Evolutionary conservation across 345 rosid species (phyloP).

Genomic region (Populus pruinosa): DNA sequence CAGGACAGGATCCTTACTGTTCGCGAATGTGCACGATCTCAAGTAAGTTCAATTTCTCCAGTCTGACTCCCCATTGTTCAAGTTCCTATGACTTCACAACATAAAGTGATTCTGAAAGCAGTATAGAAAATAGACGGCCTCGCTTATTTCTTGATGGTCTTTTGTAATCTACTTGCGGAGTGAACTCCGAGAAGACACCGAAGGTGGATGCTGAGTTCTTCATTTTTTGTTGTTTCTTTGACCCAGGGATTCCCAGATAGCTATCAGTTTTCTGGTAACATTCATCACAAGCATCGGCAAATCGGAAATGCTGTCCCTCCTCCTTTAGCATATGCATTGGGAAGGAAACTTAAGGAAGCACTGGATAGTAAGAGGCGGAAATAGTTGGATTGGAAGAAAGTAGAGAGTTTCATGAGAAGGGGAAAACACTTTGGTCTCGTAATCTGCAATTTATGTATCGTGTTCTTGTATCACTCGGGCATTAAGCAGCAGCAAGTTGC

Average conservation of each 20-base stretch:
- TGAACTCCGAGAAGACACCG: not conserved
- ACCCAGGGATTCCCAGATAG: conserved; percentile 84
- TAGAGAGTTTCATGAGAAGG: not conserved
- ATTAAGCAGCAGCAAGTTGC: not conserved
- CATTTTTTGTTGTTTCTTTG: not conserved
- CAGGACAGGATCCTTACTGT: conserved; percentile 81
- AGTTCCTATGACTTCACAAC: not conserved
- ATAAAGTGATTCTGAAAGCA: not conserved
- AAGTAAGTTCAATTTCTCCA: conserved; percentile 37
- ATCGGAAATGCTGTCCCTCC: conserved; percentile 97
- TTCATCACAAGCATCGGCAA: conserved; percentile 67
- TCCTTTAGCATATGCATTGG: conserved; percentile 74
- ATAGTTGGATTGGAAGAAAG: not conserved
- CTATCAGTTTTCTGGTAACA: conserved; percentile 58
- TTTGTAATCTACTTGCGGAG: too few relatives aligned
- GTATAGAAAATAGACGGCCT: not conserved
- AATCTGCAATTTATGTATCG: not conserved
- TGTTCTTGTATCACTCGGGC: not conserved
- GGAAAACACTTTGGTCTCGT: not conserved
- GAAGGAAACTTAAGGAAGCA: conserved; percentile 82
- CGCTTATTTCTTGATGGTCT: not conserved
- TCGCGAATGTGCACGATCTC: conserved; percentile 89
- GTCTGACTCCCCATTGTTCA: not conserved
- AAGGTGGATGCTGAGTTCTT: not conserved
- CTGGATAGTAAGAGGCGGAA: conserved; percentile 23